Conservation (phyloP, 2,329 filamentous ascomycete genomes). For the Aspergillus vadensis region DNA sequence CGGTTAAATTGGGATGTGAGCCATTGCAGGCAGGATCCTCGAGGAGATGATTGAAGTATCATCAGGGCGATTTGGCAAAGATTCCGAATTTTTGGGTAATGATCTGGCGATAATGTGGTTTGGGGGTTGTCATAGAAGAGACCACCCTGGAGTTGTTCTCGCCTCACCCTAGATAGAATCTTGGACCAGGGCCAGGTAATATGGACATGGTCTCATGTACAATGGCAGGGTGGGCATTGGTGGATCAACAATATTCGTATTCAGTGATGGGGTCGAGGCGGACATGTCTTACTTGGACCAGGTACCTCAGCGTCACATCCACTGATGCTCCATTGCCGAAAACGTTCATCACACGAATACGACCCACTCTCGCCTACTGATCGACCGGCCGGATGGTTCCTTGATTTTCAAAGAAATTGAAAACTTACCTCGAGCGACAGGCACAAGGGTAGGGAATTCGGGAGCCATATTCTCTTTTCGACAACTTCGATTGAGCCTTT, state of each 20-base stretch:
- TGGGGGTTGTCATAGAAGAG: neutral
- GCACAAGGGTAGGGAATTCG: too few species aligned
- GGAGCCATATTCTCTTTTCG: too few species aligned
- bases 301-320: neutral
- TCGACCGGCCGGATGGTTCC: neutral
- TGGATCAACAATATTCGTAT: neutral
- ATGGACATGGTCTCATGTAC: neutral
- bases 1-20: slow-evolving; percentile 2
- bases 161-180: neutral
- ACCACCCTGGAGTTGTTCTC: neutral
- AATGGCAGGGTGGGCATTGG: neutral
- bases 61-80: neutral
- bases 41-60: neutral
- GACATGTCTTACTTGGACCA: neutral
- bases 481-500: too few species aligned
- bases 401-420: too few species aligned
- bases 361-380: neutral
- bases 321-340: neutral
- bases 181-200: neutral
- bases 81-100: neutral
- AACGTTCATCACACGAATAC: neutral
- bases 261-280: neutral
- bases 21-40: neutral
- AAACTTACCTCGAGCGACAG: too few species aligned
- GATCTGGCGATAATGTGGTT: neutral